Percentiles rank a stretch among this genome's conserved stretches.
phyloP scores from a whole-genome alignment of 257 asterid genomes.

The Plantago major region DNA sequence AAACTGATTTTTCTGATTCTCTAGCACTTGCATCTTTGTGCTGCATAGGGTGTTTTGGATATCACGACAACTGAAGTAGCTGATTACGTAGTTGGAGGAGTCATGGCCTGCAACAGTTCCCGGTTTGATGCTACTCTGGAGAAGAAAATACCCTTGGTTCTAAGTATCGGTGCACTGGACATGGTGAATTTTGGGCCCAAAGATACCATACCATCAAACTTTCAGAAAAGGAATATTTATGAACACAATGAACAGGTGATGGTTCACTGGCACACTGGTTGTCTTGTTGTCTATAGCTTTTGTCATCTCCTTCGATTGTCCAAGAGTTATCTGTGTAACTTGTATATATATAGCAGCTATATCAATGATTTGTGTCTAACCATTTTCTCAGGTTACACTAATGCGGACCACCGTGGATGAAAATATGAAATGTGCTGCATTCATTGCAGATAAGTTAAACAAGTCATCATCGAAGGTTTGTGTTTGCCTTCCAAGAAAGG shows the following conservation, averaged over 20 bases:
- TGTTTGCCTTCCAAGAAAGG: conserved; percentile 82
- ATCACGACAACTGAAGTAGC: conserved; percentile 96
- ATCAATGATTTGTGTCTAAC: conserved; percentile 2
- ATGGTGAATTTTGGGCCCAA: conserved; percentile 93
- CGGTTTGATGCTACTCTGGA: conserved; percentile 82
- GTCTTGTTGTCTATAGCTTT: conserved; percentile 11
- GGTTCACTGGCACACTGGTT: conserved; percentile 9
- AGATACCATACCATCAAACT: conserved; percentile 61
- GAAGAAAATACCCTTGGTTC: conserved; percentile 80
- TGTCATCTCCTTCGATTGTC: conserved; percentile 6
- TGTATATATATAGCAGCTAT: background rate
- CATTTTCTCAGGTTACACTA: conserved; percentile 61
- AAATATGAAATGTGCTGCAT: conserved; percentile 71
- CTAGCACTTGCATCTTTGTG: conserved; percentile 17
- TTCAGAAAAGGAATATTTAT: conserved; percentile 60
- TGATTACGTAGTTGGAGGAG: conserved; percentile 87
- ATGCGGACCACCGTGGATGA: conserved; percentile 87
- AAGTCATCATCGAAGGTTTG: conserved; percentile 63
- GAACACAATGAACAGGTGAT: conserved; percentile 86
- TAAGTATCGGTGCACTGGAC: conserved; percentile 93
- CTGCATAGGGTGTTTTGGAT: conserved; percentile 77
- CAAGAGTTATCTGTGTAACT: conserved; percentile 2
- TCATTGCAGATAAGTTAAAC: conserved; percentile 78
- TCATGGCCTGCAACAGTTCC: conserved; percentile 82
- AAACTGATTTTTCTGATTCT: background rate